Base-by-base conservation (phyloP, 257 asterid species). In the Scutellaria baicalensis region DNA sequence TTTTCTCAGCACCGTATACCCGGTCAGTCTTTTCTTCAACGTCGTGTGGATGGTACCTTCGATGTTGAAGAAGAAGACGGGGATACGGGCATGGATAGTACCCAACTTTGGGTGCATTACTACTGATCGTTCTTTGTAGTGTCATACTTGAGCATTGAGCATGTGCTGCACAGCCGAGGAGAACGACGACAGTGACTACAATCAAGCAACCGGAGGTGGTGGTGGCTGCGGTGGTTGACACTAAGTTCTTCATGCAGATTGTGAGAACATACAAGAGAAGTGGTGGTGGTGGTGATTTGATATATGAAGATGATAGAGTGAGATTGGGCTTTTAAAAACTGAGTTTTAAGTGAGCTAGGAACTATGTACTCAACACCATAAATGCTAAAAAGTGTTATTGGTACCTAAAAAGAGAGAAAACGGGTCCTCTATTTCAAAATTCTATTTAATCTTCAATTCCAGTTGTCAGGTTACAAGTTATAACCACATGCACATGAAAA, bases 291-390 rank as follows among this genome's bases (percentile, higher is more conserved):
- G 33, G 33, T 65, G 64, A 49, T 16, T 39, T 69, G 68, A 50
- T 21, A 44, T 38, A 50, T 14, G 66, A 27, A 57, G 57, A 47
- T 62, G 78, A 33, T 71, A 54, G 45, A 40, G 33, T 2, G 52
- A n/a, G 11, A 55, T 14, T 40, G 66, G 47, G 76, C 55, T 70
- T 70, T 70, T 76, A 76, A 64, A 27, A 72, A 27, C 58, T 52
- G 42, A 68, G 72, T 43, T n/a, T n/a, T 56, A 69, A 73, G 76
- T 63, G 69, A 63, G 48, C 73, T 67, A 78, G 69, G 82, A 73
- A 44, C 45, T 20, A 40, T 60, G 75, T 68, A 72, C 75, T 40
- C 17, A 14, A 40, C 77, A 38, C 38, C 62, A 75, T 75, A 66
- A 79, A 79, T 75, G 80, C 72, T 67, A 79, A 71, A 72, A 65